These are phyloP conservation scores for Leptographium wingfieldii DNA, from an alignment of 2,329 filamentous ascomycete genomes.

Conservation along the genomic window DNA sequence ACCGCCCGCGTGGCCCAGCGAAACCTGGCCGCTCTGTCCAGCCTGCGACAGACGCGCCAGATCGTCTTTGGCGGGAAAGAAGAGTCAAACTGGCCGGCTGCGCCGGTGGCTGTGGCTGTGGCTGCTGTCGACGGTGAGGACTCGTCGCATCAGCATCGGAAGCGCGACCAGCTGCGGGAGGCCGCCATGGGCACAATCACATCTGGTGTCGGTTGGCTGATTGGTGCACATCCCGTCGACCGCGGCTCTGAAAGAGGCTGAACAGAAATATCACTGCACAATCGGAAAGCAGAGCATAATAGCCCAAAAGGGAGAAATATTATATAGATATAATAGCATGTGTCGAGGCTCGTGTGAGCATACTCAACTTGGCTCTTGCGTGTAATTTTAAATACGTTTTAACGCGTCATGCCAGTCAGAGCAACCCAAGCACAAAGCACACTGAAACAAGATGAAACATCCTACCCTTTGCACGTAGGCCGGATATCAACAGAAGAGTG, in stretches of 20 bases:
- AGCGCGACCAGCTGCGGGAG: slow-evolving; percentile 58
- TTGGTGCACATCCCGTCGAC: slow-evolving; percentile 39
- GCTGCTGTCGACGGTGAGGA: slow-evolving; percentile 2
- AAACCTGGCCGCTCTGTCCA: slow-evolving; percentile 44
- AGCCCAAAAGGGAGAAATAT: not conserved
- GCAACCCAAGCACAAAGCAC: not conserved
- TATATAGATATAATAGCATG: not conserved
- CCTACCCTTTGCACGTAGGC: not conserved
- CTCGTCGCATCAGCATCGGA: slow-evolving; percentile 34
- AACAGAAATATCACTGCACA: not conserved
- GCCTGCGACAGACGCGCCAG: slow-evolving; percentile 31
- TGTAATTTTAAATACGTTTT: not conserved
- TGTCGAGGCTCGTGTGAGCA: not conserved
- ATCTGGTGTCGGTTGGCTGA: slow-evolving; percentile 54
- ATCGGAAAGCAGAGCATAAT: not conserved
- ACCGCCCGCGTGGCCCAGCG: slow-evolving; percentile 46
- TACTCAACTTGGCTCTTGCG: not conserved
- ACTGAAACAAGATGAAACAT: not conserved
- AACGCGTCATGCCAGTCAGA: not conserved
- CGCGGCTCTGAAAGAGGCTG: slow-evolving; percentile 5
- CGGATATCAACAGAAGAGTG: not conserved
- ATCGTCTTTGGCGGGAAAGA: not conserved
- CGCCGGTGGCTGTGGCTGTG: not conserved
- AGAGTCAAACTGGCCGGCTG: not conserved
- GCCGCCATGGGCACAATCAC: slow-evolving; percentile 55